Evolutionary conservation across 768 basidiomycete genomes (phyloP), one percentile per base, ranked within the genome.

Genomic region (Tricholoma matsutake): DNA sequence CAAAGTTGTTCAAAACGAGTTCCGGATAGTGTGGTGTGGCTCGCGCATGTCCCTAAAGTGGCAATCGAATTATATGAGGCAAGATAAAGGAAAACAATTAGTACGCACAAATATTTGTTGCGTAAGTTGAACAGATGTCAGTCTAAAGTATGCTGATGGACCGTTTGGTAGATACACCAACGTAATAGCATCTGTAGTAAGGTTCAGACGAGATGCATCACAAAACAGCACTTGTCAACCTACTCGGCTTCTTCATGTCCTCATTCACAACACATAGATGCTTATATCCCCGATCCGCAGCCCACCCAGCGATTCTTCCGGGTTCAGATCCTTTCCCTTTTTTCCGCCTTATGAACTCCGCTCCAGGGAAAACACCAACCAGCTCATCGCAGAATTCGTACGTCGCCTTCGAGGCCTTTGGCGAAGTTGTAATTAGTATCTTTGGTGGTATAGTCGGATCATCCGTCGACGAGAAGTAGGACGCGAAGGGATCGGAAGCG

Each of bases 241-340:
- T 66, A 96, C 97, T 97, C 13, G 95, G 91, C 70, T 88, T 89
- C 71, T 95, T 95, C 81, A 87, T 88, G 67, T 98, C 92, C 69
- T 99, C 97, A 64, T 98, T 98, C 34, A 98, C 92, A 2, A 99
- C 93, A 45, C 92, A 81, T 63, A 98, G 71, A 64, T 96, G 93
- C 47, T 88, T 89, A 71, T 93, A 99, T 2, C 89, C 90, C 68
- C 97, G 78, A 43, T 86, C 89, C 11, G 90, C 88, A 20, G 94
- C 94, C 97, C 97, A 99, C 3, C 89, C 85, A 31, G 96, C 92
- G 68, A 98, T 92, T 61, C 88, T 79, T 0, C 96, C 96, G 67
- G 96, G 77, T 75, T 96, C 94, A 67, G 92, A 96, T 0, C 92
- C 93, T 66, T 92, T 89, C 1, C 93, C 92, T 71, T 91, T 94